Percentiles rank a stretch among this genome's conserved stretches.
Evolutionary conservation across 1,284 basidiomycete genomes (phyloP).

Genomic region (Pterulicium gracile): DNA sequence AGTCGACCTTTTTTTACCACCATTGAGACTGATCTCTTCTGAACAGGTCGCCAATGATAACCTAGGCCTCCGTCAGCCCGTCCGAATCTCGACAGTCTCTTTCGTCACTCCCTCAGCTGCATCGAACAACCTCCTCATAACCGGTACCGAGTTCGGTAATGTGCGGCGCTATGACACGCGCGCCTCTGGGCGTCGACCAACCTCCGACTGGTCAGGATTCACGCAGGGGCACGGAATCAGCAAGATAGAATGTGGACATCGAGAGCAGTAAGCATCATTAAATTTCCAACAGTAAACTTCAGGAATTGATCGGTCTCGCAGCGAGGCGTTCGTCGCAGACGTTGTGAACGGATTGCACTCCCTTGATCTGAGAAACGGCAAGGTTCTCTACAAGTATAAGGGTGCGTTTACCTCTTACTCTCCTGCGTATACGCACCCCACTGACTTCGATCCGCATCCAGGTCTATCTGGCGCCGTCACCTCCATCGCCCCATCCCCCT

Average conservation of each 20-base stretch:
- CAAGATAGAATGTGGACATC: not conserved
- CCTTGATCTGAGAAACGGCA: constrained; percentile 68
- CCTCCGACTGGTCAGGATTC: not conserved
- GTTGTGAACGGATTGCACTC: constrained; percentile 58
- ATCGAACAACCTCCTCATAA: constrained; percentile 37
- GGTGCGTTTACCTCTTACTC: constrained; percentile 25
- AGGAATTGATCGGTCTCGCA: constrained; percentile 19
- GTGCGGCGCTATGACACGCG: constrained; percentile 77
- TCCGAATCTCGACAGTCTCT: constrained; percentile 64
- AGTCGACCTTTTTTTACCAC: not conserved
- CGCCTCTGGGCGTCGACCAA: constrained; percentile 14
- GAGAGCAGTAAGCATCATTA: not conserved
- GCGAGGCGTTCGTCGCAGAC: constrained; percentile 73
- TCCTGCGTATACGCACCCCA: too few relatives aligned
- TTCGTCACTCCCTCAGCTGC: constrained; percentile 36
- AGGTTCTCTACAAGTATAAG: constrained; percentile 62
- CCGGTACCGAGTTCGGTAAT: constrained; percentile 71
- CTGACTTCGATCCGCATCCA: constrained; percentile 19
- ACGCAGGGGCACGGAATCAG: not conserved
- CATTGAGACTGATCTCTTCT: not conserved
- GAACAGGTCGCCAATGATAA: constrained; percentile 65
- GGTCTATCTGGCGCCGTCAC: constrained; percentile 60
- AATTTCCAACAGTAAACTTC: not conserved
- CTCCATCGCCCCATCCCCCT: constrained; percentile 47
- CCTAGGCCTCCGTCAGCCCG: constrained; percentile 70